Evolutionary conservation across 306 rosid genomes (phyloP).

Genomic region (Gleditsia sinensis): DNA sequence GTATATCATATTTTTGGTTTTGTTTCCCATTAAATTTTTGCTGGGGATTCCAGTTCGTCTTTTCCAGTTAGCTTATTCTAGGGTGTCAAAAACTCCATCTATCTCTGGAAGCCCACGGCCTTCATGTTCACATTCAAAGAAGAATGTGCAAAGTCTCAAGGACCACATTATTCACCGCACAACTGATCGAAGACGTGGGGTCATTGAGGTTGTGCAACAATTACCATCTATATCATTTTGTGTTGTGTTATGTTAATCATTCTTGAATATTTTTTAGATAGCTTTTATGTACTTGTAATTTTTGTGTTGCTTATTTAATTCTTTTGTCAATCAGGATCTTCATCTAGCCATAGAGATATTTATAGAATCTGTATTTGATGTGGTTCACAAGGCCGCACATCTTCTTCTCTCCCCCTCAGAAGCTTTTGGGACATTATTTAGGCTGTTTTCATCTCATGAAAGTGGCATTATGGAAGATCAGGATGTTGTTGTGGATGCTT

Average conservation of each 20-base stretch:
- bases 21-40: slow-evolving; percentile 59
- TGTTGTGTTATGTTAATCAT: slow-evolving; percentile 49
- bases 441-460: slow-evolving; percentile 45
- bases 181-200: slow-evolving; percentile 91
- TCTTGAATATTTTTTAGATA: slow-evolving; percentile 36
- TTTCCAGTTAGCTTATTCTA: slow-evolving; percentile 40
- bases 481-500: slow-evolving; percentile 31
- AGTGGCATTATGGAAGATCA: slow-evolving; percentile 32
- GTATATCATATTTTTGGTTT: slow-evolving; percentile 57
- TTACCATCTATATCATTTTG: not conserved
- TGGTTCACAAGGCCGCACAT: slow-evolving; percentile 75
- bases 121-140: slow-evolving; percentile 36
- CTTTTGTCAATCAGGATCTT: slow-evolving; percentile 68
- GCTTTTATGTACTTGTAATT: not conserved
- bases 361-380: slow-evolving; percentile 81
- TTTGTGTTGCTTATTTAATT: slow-evolving; percentile 23
- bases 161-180: slow-evolving; percentile 75
- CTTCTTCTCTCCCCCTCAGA: slow-evolving; percentile 75
- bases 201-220: slow-evolving; percentile 69
- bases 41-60: slow-evolving; percentile 61
- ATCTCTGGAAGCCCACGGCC: slow-evolving; percentile 39
- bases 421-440: slow-evolving; percentile 48
- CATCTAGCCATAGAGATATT: slow-evolving; percentile 76
- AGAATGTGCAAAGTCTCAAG: slow-evolving; percentile 59
- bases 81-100: slow-evolving; percentile 35